A percentile compares a stretch with the other conserved stretches of the same genome.
Evolutionary conservation across 495 filamentous ascomycete genomes (phyloP).

Genomic region (Thermothielavioides terrestris): DNA sequence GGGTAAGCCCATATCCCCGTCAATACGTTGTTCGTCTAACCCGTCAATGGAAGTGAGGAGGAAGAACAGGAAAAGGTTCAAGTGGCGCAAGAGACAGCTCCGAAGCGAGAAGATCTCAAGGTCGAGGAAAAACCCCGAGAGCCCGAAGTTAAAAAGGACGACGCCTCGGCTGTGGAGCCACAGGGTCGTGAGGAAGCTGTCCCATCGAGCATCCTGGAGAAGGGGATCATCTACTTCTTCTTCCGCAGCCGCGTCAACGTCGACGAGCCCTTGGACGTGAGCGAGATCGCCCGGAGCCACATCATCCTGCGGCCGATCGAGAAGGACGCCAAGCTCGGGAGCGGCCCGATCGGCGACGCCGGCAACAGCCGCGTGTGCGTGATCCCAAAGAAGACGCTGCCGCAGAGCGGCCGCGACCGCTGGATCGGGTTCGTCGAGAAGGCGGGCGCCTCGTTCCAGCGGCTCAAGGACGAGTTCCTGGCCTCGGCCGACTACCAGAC

Average conservation of each 20-base stretch:
- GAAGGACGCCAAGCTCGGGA: conserved; percentile 55
- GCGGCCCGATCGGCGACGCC: conserved; percentile 54
- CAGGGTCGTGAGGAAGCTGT: conserved; percentile 23
- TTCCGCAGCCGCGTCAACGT: conserved; percentile 67
- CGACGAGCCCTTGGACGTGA: conserved; percentile 58
- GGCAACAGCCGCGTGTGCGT: conserved; percentile 63
- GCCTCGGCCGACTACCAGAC: conserved; percentile 62
- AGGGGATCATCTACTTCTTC: conserved; percentile 94
- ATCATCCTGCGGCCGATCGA: conserved; percentile 73
- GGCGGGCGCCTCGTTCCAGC: conserved; percentile 51
- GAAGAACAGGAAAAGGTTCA: background rate
- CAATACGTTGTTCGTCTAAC: background rate
- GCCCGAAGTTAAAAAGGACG: background rate
- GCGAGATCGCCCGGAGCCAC: conserved; percentile 72
- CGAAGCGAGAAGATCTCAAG: background rate
- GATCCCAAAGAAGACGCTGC: conserved; percentile 82
- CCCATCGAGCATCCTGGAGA: conserved; percentile 75
- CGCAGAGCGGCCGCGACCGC: conserved; percentile 57
- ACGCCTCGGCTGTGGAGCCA: conserved; percentile 15
- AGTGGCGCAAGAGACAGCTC: conserved; percentile 1
- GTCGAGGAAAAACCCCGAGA: background rate
- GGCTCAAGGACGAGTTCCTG: conserved; percentile 67
- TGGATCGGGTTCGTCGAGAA: conserved; percentile 88
- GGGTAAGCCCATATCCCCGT: background rate
- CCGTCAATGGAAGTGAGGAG: background rate